Conservation (phyloP, 495 filamentous ascomycete genomes). For the Penicillium egyptiacum region DNA sequence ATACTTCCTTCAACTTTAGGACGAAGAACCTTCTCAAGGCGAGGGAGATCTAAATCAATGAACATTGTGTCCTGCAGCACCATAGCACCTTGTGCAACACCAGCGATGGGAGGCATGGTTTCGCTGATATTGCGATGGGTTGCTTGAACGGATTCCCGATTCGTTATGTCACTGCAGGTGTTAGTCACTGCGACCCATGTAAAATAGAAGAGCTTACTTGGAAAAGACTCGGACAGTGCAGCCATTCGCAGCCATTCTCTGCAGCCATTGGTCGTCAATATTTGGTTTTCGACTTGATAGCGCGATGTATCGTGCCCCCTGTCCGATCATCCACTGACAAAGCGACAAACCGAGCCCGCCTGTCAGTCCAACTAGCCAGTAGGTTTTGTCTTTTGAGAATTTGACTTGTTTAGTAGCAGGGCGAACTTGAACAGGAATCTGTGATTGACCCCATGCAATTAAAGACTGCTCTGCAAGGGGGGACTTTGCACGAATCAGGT, state of each 20-base stretch:
- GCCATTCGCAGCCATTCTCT: slow-evolving; percentile 29
- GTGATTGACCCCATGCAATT: slow-evolving; percentile 13
- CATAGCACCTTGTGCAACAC: slow-evolving; percentile 52
- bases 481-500: slow-evolving; percentile 10
- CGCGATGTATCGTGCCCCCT: slow-evolving; percentile 55
- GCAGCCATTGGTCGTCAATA: slow-evolving; percentile 50
- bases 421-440: slow-evolving; percentile 15
- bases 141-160: slow-evolving; percentile 35
- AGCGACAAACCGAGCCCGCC: slow-evolving; percentile 59
- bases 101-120: slow-evolving; percentile 50
- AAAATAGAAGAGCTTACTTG: slow-evolving; percentile 17
- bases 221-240: slow-evolving; percentile 22
- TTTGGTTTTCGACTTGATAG: slow-evolving; percentile 58
- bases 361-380: slow-evolving; percentile 58
- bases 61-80: slow-evolving; percentile 52
- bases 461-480: slow-evolving; percentile 10
- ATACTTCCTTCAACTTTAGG: slow-evolving; percentile 51
- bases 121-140: slow-evolving; percentile 35
- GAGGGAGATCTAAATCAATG: slow-evolving; percentile 54
- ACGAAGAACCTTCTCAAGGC: slow-evolving; percentile 49
- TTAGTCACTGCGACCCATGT: background rate
- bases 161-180: slow-evolving; percentile 16
- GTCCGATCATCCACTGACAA: slow-evolving; percentile 53
- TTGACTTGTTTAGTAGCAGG: slow-evolving; percentile 20
- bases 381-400: slow-evolving; percentile 47